Evolutionary conservation across 2,329 filamentous ascomycete genomes (phyloP), one percentile per base, ranked within the genome.

Genomic region (Fusarium austroafricanum): DNA sequence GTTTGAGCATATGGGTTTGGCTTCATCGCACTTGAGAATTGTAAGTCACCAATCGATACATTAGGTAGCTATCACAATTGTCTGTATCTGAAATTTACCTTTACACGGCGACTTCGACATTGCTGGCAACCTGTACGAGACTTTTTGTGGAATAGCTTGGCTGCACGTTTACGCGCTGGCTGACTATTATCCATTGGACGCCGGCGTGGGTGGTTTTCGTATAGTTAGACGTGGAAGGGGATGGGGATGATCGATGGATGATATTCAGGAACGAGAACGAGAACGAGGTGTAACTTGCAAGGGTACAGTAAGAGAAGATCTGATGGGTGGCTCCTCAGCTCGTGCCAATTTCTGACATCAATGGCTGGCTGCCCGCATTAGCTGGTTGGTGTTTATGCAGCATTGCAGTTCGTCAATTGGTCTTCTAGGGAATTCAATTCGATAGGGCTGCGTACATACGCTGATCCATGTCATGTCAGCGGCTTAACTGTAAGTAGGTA

Each of bases 131-230:
- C 54, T 12, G 47, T 57, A 18, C 54, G 54, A 3, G 54, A 57
- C 38, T 57, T 57, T 37, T 57, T 57, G 47, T 57, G 54, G 31
- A 43, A 57, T 31, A 57, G 17, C 23, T 57, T 57, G 15, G 54
- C 28, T 17, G 54, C 54, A 17, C 31, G 38, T 54, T 54, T 57
- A 23, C 46, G 47, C 6, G 54, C 47, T 33, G 35, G 38, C 7
- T 54, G 29, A 26, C 15, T 11, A 3, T 28, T 42, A 29, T 31
- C 14, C 52, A 55, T 55, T n/a, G n/a, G n/a, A n/a, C n/a, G 21
- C 11, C 26, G 20, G 14, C 12, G 18, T 40, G 20, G 14, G 18
- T 40, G 38, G 14, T 9, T 40, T 21, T 15, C 9, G 38, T 8
- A 40, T 23, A 21, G 3, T 5, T 5, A 5, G 8, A 8, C 5